Percentiles rank a stretch among this genome's conserved stretches.
phyloP scores from a whole-genome alignment of 2,329 filamentous ascomycete genomes.

The Ophiostoma himal-ulmi region DNA sequence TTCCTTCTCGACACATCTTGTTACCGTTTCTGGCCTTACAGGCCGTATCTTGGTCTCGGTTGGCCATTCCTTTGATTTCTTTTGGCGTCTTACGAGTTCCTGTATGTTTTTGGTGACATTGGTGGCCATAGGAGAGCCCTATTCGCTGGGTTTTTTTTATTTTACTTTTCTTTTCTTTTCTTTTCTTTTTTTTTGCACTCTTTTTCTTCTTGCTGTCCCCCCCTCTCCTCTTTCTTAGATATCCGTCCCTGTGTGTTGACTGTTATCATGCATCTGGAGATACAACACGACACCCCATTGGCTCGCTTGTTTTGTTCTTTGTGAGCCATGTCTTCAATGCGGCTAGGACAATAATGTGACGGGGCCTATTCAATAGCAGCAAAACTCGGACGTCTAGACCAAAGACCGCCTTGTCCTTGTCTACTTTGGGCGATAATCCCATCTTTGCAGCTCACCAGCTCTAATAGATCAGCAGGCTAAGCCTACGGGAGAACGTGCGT shows the following conservation, averaged over 20 bases:
- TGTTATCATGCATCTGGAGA: constrained; percentile 15
- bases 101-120: neutral
- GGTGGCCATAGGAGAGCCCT: neutral
- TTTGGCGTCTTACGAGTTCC: neutral
- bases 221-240: neutral
- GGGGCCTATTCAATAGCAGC: constrained; percentile 10
- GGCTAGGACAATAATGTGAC: constrained; percentile 13
- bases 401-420: neutral
- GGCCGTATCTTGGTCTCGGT: neutral
- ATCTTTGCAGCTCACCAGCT: neutral
- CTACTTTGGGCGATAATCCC: neutral
- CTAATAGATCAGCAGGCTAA: constrained; percentile 2
- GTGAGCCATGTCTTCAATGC: neutral
- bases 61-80: neutral
- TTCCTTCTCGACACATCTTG: neutral
- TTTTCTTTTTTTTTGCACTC: too few relatives aligned
- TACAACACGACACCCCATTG: constrained; percentile 17
- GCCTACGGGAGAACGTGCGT: constrained; percentile 11
- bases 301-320: neutral
- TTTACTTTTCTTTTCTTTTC: too few relatives aligned
- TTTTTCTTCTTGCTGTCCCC: neutral
- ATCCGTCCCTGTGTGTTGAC: neutral
- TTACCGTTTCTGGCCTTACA: neutral
- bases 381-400: neutral
- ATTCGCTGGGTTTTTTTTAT: neutral